phyloP scores from a whole-genome alignment of 306 rosid species.

The Quercus mongolica region DNA sequence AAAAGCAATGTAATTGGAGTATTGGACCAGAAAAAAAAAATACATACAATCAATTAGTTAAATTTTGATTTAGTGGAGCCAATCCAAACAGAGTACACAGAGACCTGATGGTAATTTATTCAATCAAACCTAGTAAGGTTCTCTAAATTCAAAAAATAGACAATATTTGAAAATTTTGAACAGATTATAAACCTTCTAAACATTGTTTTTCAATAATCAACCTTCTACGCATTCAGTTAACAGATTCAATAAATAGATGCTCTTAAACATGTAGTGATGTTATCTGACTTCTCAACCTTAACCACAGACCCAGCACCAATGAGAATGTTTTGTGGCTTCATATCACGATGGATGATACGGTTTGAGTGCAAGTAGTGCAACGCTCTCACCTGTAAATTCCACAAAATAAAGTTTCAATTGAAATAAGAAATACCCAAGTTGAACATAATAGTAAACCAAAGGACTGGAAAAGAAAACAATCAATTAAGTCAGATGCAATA shows the following conservation, averaged over 20 bases:
- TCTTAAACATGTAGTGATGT: background rate
- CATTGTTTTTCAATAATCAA: background rate
- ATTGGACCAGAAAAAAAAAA: background rate
- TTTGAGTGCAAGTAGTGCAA: conserved; percentile 93
- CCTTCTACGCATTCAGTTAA: background rate
- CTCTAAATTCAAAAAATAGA: background rate
- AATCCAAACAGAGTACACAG: background rate
- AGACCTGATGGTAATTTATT: background rate
- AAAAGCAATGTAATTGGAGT: background rate
- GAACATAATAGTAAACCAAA: background rate
- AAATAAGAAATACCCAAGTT: background rate
- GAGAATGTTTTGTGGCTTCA: conserved; percentile 99
- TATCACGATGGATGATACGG: conserved; percentile 94
- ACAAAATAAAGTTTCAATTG: conserved; percentile 2
- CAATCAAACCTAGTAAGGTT: background rate
- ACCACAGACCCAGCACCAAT: conserved; percentile 94
- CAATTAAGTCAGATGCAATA: background rate
- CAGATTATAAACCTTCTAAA: background rate
- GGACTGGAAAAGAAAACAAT: background rate
- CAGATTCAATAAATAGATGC: background rate
- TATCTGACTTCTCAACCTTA: conserved; percentile 52
- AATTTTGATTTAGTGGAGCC: background rate
- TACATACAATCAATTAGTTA: background rate
- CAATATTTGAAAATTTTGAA: background rate
- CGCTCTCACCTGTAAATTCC: conserved; percentile 71